phyloP scores from a whole-genome alignment of 208 protist genomes.

The Naegleria lovaniensis region DNA sequence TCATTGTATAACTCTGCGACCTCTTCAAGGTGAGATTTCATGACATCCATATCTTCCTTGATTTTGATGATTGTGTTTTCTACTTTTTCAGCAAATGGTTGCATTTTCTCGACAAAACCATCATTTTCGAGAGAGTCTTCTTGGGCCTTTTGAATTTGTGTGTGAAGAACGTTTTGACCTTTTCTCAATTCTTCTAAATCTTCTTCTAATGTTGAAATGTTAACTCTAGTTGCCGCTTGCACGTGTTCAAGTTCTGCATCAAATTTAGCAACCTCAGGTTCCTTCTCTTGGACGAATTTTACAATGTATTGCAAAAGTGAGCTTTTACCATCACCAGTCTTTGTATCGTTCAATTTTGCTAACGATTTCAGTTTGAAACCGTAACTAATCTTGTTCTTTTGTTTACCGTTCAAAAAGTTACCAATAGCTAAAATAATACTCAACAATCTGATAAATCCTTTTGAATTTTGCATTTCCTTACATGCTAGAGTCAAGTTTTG shows the following conservation, averaged over 20 bases:
- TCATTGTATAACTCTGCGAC: conserved; percentile 8
- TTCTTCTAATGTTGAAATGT: not conserved
- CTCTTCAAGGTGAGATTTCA: not conserved
- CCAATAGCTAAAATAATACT: conserved; percentile 31
- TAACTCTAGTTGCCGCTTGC: not conserved
- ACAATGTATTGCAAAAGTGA: not conserved
- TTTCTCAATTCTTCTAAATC: not conserved
- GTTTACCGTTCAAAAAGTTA: conserved; percentile 35
- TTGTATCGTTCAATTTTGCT: conserved; percentile 25
- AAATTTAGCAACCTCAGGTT: not conserved
- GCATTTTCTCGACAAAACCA: not conserved
- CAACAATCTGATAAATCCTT: conserved; percentile 23
- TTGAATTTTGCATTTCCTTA: not conserved
- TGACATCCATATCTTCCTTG: not conserved
- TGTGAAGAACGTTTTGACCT: not conserved
- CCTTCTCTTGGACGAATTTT: not conserved
- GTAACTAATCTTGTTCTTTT: conserved; percentile 18
- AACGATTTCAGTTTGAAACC: conserved; percentile 32
- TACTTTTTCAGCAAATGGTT: not conserved
- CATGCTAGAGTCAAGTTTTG: not conserved
- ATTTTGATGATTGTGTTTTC: not conserved
- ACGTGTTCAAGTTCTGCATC: not conserved
- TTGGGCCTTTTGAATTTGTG: not conserved
- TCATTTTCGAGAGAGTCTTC: not conserved
- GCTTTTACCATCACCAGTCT: not conserved